Base-by-base conservation (phyloP, 176 grass and related monocot species). In the Echinochloa phyllopogon region DNA sequence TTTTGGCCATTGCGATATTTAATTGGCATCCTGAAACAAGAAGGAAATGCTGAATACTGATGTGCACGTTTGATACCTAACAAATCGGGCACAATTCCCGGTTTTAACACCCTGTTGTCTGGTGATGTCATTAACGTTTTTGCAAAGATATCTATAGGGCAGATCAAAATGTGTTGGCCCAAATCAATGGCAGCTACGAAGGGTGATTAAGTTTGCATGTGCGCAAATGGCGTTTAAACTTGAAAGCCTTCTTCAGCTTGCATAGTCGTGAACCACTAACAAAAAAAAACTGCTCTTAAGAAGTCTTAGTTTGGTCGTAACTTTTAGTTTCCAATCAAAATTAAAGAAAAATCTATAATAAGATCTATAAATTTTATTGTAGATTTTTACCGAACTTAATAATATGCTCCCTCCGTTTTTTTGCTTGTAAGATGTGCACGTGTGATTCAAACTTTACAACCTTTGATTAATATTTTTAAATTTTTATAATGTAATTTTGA, bases 41-140 rank as follows among this genome's bases (percentile, higher is more conserved):
- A 55, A 6, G 33, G 6, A 23, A 25, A 83, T 41, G 17, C 8
- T 55, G 37, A 66, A 42, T 45, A 44, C 44, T 82, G 45, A 55
- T 25, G 27, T 75, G 47, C 12, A 40, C 58, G 4, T 80, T 81
- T 76, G 62, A 76, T 81, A 49, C 77, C 23, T 85, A 8, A 63
- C 52, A 44, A 20, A 70, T 76, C 25, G n/a, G 63, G n/a, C 61
- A 43, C 8, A 43, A 23, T 65, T 67, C 29, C 0, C 14, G 14
- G 5, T 38, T 33, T n/a, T 71, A 25, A 55, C 33, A 9, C 36
- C 12, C n/a, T 62, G 61, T 43, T 36, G 71, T 60, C 57, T 60
- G 9, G 8, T 12, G 8, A 24, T 58, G 5, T 25, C 1, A 5
- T 64, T 65, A 58, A 84, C 10, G 12, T 20, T 15, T 72, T 55